A percentile compares a stretch with the other conserved stretches of the same genome.
Conservation (phyloP, 2,329 filamentous ascomycete genomes). For the Hypoxylon sp. region DNA sequence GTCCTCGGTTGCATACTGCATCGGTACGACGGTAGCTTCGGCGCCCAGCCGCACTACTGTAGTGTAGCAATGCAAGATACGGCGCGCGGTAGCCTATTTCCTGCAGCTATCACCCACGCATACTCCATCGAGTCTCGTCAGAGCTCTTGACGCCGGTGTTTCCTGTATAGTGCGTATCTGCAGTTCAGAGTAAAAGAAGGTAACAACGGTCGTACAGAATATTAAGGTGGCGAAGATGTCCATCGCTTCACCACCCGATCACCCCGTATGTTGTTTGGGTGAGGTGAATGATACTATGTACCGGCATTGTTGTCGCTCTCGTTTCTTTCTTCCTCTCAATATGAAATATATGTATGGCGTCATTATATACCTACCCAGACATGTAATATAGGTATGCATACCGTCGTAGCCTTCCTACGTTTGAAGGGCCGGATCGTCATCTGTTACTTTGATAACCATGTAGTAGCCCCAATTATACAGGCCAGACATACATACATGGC, state of each 20-base stretch:
- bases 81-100: slow-evolving; percentile 33
- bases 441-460: slow-evolving; percentile 22
- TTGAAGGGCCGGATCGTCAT: slow-evolving; percentile 25
- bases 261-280: slow-evolving; percentile 19
- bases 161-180: slow-evolving; percentile 33
- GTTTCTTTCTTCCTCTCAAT: slow-evolving; percentile 4
- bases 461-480: slow-evolving; percentile 11
- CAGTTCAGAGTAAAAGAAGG: slow-evolving; percentile 10
- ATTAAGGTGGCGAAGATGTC: slow-evolving; percentile 21
- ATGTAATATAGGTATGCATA: slow-evolving; percentile 34
- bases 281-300: slow-evolving; percentile 16
- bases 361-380: slow-evolving; percentile 20
- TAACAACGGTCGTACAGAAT: slow-evolving; percentile 4
- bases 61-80: slow-evolving; percentile 39
- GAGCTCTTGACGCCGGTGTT: slow-evolving; percentile 30
- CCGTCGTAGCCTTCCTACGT: slow-evolving; percentile 22
- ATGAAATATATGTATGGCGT: slow-evolving; percentile 32
- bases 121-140: slow-evolving; percentile 20
- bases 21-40: slow-evolving; percentile 37
- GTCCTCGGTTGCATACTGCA: slow-evolving; percentile 32
- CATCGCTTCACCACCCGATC: slow-evolving; percentile 19
- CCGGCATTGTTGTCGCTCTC: slow-evolving; percentile 17
- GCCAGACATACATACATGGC: slow-evolving; percentile 26
- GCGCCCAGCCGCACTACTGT: slow-evolving; percentile 38
- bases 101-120: slow-evolving; percentile 21